Evolutionary conservation across 164 flowering plant genomes (phyloP), one percentile per base, ranked within the genome.

Genomic region (Brasenia schreberi): DNA sequence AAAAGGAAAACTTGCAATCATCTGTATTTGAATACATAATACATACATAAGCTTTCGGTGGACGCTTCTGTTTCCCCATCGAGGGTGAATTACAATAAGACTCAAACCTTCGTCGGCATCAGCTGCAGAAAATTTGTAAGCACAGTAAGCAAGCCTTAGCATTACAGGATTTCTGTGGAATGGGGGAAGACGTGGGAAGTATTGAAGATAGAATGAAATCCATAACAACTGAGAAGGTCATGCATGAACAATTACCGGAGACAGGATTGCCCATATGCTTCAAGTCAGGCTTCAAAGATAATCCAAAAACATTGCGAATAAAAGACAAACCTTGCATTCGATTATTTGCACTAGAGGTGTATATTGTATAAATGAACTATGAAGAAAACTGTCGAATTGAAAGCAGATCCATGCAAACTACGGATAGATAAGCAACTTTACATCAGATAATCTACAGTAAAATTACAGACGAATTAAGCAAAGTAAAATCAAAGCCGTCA

Each of bases 51-150:
- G 79, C 69, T 91, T 94, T 70, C 89, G 96, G 65, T 63, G 80
- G 52, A 94, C 98, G 76, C 95, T 89, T 80, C 83, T 79, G 73
- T 89, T 94, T 75, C 91, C 98, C 98, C 98, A 94, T 5, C 97
- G 98, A 42, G 98, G 98, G 83, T 94, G 97, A 45, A 91, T 75
- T 43, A 91, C 79, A 59, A 94, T 90, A 45, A 94, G 84, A 75
- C 86, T 87, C 82, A 83, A 94, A 43, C 96, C 96, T 68, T 65
- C 33, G 67, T 75, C 85, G 66, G 83, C 61, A 3, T 76, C 73
- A 60, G 68, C 98, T 89, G 83, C 83, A 78, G 39, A 64, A 61
- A 43, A n/a, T 44, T 44, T 5, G 49, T 17, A 3, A 65, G 45
- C 63, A 60, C 63, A 60, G 1, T 60, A 75, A 60, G n/a, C 63